A percentile compares a stretch with the other conserved stretches of the same genome.
Evolutionary conservation across 495 filamentous ascomycete species (phyloP).

Genomic region (Cryomyces minteri): DNA sequence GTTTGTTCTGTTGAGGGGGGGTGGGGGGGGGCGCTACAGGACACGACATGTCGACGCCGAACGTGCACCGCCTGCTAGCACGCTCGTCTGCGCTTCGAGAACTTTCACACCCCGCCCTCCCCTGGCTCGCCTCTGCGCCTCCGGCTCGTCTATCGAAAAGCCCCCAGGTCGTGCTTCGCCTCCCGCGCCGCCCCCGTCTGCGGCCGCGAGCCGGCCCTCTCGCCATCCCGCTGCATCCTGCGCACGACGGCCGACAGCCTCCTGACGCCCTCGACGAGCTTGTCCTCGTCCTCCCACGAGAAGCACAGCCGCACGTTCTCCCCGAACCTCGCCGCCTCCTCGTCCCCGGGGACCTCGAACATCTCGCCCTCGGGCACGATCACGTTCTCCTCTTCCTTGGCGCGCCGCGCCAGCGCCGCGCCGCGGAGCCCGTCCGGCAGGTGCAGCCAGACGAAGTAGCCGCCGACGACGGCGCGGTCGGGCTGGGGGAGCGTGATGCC

Average conservation of each 20-base stretch:
- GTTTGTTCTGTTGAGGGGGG: no score
- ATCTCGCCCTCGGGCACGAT: slow-evolving; percentile 41
- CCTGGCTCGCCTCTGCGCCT: no score
- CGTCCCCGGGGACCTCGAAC: slow-evolving; percentile 47
- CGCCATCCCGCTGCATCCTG: slow-evolving; percentile 7
- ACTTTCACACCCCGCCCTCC: no score
- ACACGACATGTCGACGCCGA: no score
- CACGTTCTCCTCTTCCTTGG: slow-evolving; percentile 37
- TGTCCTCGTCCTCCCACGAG: slow-evolving; percentile 53
- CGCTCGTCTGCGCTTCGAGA: no score
- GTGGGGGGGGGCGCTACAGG: no score
- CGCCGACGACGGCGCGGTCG: slow-evolving; percentile 32
- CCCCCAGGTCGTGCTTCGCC: background rate
- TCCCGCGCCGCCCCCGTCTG: no score
- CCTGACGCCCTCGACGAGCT: slow-evolving; percentile 47
- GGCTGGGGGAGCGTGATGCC: slow-evolving; percentile 32
- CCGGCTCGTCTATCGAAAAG: no score
- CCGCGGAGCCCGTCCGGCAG: slow-evolving; percentile 35
- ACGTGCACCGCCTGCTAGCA: no score
- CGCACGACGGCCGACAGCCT: slow-evolving; percentile 34
- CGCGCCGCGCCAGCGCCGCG: slow-evolving; percentile 32
- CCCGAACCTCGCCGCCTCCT: slow-evolving; percentile 27
- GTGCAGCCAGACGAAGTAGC: slow-evolving; percentile 67
- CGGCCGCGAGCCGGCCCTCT: no score
- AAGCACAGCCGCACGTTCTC: slow-evolving; percentile 47